Evolutionary conservation across 2,329 filamentous ascomycete genomes (phyloP).

Genomic region (Xylariaceae sp.): DNA sequence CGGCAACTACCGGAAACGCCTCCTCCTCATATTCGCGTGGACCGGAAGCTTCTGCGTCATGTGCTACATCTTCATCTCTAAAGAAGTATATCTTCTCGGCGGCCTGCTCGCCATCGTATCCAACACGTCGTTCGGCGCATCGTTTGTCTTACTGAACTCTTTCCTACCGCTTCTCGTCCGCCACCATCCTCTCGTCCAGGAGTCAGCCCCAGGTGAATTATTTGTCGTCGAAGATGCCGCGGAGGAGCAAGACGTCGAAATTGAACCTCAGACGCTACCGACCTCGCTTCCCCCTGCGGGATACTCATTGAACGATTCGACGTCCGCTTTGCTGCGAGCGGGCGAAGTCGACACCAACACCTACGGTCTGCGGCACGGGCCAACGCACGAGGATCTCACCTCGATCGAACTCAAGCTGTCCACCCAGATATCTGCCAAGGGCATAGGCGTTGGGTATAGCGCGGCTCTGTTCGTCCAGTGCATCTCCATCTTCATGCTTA

Average conservation of each 20-base stretch:
- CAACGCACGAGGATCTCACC: slow-evolving; percentile 47
- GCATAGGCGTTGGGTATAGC: slow-evolving; percentile 89
- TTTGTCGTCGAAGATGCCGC: slow-evolving; percentile 28
- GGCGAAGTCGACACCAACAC: slow-evolving; percentile 27
- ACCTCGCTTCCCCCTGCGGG: slow-evolving; percentile 30
- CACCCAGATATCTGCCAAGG: slow-evolving; percentile 84
- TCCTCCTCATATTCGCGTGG: slow-evolving; percentile 80
- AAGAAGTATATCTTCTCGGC: slow-evolving; percentile 72
- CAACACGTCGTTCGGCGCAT: slow-evolving; percentile 91
- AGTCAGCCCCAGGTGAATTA: slow-evolving; percentile 21
- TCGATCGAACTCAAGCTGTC: slow-evolving; percentile 70
- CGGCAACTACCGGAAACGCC: slow-evolving; percentile 81
- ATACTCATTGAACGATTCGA: slow-evolving; percentile 36
- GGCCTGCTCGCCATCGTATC: slow-evolving; percentile 81
- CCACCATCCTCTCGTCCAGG: slow-evolving; percentile 59
- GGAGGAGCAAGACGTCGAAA: slow-evolving; percentile 11
- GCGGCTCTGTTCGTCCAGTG: slow-evolving; percentile 82
- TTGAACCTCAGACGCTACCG: slow-evolving; percentile 34
- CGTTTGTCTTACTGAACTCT: slow-evolving; percentile 91
- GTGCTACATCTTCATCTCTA: slow-evolving; percentile 75
- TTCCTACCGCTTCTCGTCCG: slow-evolving; percentile 88
- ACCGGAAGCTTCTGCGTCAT: slow-evolving; percentile 78
- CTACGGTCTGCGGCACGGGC: slow-evolving; percentile 33
- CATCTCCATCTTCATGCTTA: slow-evolving; percentile 69
- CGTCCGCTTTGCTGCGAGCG: slow-evolving; percentile 41